phyloP scores from a whole-genome alignment of 805 yeast species.

The Metahyphopichia silvanorum region DNA sequence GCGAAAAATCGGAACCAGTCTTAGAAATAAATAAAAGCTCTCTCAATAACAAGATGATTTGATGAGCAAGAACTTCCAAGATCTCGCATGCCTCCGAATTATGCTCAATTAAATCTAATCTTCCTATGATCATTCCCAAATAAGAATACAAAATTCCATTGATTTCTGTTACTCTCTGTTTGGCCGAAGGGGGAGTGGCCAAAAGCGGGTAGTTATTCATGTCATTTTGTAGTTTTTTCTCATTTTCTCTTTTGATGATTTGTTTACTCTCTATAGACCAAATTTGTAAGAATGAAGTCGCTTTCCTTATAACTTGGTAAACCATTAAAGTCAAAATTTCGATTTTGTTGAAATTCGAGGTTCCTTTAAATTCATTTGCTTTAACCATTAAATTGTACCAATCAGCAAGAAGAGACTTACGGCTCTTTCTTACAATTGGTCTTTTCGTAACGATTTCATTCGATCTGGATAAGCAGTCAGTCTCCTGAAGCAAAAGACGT shows the following conservation, averaged over 20 bases:
- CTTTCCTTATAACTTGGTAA: conserved; percentile 63
- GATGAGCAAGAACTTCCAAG: conserved; percentile 64
- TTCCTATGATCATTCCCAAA: conserved; percentile 66
- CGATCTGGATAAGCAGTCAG: conserved; percentile 73
- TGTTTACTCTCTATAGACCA: conserved; percentile 67
- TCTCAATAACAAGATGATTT: conserved; percentile 58
- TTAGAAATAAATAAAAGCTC: conserved; percentile 63
- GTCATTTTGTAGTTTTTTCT: conserved; percentile 29
- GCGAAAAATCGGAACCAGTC: conserved; percentile 38
- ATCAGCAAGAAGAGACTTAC: conserved; percentile 71
- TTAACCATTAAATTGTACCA: conserved; percentile 78
- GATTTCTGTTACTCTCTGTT: conserved; percentile 61
- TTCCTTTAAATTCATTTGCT: conserved; percentile 71
- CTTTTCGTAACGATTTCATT: conserved; percentile 63
- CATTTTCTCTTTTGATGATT: conserved; percentile 37
- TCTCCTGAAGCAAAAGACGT: conserved; percentile 55
- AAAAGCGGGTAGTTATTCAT: conserved; percentile 46
- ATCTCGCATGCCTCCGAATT: conserved; percentile 67
- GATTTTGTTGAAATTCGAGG: conserved; percentile 54
- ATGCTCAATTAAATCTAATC: conserved; percentile 74
- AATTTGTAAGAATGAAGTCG: conserved; percentile 60
- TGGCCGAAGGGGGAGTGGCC: conserved; percentile 55
- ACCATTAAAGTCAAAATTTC: conserved; percentile 61
- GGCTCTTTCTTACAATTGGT: conserved; percentile 56
- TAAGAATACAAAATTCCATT: conserved; percentile 58